Evolutionary conservation across 352 stramenopile genomes (phyloP).

Genomic region (Peronospora destructor): DNA sequence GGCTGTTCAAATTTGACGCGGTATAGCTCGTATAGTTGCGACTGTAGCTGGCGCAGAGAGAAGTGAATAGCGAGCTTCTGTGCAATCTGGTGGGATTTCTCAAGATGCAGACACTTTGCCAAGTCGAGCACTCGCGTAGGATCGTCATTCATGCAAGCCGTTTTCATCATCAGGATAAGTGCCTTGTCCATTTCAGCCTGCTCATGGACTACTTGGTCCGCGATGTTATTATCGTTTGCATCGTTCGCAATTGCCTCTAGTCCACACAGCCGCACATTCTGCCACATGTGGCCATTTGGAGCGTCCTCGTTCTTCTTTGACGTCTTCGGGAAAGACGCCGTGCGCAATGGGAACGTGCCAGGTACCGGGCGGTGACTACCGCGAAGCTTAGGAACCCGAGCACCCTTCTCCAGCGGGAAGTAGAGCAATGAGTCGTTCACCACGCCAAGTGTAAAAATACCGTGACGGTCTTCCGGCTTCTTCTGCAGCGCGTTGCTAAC

Average conservation of each 20-base stretch:
- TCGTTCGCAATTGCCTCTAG: conserved; percentile 32
- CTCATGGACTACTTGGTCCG: conserved; percentile 44
- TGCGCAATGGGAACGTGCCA: conserved; percentile 47
- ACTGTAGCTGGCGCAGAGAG: conserved; percentile 61
- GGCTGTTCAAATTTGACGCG: conserved; percentile 48
- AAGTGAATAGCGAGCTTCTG: conserved; percentile 81
- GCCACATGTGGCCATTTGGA: conserved; percentile 58
- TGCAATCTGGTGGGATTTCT: conserved; percentile 80
- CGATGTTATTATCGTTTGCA: conserved; percentile 12
- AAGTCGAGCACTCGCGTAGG: conserved; percentile 63
- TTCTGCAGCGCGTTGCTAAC: conserved; percentile 54
- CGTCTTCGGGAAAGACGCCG: conserved; percentile 52
- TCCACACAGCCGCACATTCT: conserved; percentile 47
- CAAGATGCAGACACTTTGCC: conserved; percentile 71
- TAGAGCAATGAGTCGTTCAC: conserved; percentile 71
- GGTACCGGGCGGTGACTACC: conserved; percentile 74
- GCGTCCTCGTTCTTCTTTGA: conserved; percentile 24
- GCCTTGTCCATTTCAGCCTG: conserved; percentile 81
- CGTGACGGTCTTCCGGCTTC: conserved; percentile 48
- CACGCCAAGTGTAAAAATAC: conserved; percentile 60
- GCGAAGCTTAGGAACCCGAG: conserved; percentile 39
- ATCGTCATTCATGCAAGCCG: conserved; percentile 58
- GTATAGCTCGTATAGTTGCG: conserved; percentile 69
- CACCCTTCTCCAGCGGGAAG: conserved; percentile 53
- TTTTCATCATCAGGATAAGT: conserved; percentile 82